Percentiles rank a stretch among this genome's conserved stretches.
These are phyloP conservation scores for Dalechampia spathulata DNA, from an alignment of 441 rosid species.

Conservation along the genomic window DNA sequence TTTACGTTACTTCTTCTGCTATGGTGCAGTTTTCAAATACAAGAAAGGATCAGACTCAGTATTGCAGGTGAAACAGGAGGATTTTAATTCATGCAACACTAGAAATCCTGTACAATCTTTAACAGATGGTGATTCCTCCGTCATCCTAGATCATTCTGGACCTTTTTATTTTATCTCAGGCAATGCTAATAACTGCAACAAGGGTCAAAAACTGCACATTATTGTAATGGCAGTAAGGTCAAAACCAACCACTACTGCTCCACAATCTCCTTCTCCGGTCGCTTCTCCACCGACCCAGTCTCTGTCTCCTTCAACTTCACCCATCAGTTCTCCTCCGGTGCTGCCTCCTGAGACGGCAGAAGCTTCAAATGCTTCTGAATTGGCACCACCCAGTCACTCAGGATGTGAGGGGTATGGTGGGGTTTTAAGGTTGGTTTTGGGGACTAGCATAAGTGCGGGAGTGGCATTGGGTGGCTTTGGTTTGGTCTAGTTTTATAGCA, in stretches of 20 bases:
- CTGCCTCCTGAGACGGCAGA: conserved; percentile 8
- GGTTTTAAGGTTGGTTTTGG: conserved; percentile 22
- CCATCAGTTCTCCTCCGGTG: background rate
- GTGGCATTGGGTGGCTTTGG: conserved; percentile 17
- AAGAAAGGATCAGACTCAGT: conserved; percentile 64
- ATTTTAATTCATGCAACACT: conserved; percentile 57
- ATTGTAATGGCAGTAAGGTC: conserved; percentile 52
- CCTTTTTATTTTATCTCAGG: conserved; percentile 74
- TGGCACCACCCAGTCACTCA: conserved; percentile 25
- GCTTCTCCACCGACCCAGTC: conserved; percentile 24
- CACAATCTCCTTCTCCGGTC: conserved; percentile 22
- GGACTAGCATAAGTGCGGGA: conserved; percentile 13
- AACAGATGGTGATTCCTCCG: conserved; percentile 49
- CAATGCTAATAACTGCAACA: conserved; percentile 42
- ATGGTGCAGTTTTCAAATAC: conserved; percentile 62
- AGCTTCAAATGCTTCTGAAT: conserved; percentile 12
- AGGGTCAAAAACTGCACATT: conserved; percentile 52
- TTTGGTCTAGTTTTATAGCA: too few relatives aligned
- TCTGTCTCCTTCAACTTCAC: conserved; percentile 8
- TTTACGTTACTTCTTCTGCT: background rate
- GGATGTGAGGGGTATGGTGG: conserved; percentile 19
- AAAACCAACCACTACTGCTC: conserved; percentile 18
- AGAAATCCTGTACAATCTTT: conserved; percentile 41
- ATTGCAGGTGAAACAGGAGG: conserved; percentile 47
- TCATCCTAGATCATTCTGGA: conserved; percentile 55